phyloP scores from a whole-genome alignment of 2,329 filamentous ascomycete genomes.

The Clonostachys rhizophaga region DNA sequence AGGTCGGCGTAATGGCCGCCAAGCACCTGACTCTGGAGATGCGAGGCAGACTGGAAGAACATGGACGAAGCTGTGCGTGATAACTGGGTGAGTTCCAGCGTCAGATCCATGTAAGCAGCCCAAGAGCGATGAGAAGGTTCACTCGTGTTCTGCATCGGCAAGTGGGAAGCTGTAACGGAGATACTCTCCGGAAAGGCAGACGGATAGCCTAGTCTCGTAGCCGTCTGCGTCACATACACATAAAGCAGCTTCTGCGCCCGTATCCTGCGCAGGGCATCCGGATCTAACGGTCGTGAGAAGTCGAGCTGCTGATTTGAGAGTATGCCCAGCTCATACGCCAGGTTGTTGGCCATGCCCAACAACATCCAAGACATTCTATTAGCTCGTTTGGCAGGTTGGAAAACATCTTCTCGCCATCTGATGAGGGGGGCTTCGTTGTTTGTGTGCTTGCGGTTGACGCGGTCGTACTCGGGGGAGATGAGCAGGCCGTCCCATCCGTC shows the following conservation, averaged over 20 bases:
- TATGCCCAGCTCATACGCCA: conserved; percentile 11
- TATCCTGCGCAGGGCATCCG: not conserved
- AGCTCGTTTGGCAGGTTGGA: conserved; percentile 13
- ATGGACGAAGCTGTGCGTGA: conserved; percentile 9
- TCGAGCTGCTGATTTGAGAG: conserved; percentile 3
- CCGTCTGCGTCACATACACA: conserved; percentile 10
- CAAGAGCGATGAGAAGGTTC: not conserved
- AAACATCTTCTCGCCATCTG: conserved; percentile 14
- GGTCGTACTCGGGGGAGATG: conserved; percentile 11
- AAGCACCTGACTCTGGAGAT: conserved; percentile 9
- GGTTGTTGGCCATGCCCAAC: conserved; percentile 10
- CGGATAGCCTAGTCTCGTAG: not conserved
- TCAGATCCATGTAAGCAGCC: conserved; percentile 8
- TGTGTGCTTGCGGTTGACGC: conserved; percentile 6
- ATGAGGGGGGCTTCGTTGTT: conserved; percentile 12
- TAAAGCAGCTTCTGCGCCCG: conserved; percentile 11
- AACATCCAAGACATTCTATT: conserved; percentile 19
- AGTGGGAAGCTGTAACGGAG: conserved; percentile 1
- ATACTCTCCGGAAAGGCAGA: not conserved
- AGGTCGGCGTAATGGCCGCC: conserved; percentile 10
- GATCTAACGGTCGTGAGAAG: not conserved
- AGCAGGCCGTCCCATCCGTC: conserved; percentile 12
- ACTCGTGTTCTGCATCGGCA: not conserved
- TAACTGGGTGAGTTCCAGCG: conserved; percentile 8
- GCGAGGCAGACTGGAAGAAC: conserved; percentile 10